Evolutionary conservation across 257 asterid genomes (phyloP).

Genomic region (Rhazya stricta): DNA sequence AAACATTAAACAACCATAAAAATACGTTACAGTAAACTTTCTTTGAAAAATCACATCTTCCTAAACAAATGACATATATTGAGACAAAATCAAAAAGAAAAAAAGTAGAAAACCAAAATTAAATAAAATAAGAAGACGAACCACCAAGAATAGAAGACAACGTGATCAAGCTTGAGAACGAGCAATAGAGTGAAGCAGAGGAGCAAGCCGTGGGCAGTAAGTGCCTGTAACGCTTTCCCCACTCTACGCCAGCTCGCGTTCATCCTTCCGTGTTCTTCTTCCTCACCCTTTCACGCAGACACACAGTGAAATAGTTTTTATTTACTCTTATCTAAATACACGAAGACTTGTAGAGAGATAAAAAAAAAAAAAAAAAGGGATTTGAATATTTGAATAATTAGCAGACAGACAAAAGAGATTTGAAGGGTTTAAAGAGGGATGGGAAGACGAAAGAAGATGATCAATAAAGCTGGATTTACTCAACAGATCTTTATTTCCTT

Average conservation of each 20-base stretch:
- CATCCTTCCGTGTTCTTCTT: constrained; percentile 38
- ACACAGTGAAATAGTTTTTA: background rate
- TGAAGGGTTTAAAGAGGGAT: background rate
- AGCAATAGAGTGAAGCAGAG: constrained; percentile 66
- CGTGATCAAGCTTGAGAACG: constrained; percentile 80
- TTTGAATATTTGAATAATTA: background rate
- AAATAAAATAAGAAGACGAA: constrained; percentile 25
- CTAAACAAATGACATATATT: background rate
- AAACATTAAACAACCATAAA: background rate
- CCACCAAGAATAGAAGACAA: constrained; percentile 80
- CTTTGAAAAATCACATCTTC: background rate
- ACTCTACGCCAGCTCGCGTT: constrained; percentile 97
- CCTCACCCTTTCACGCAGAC: background rate
- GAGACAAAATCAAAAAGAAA: background rate
- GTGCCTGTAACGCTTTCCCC: constrained; percentile 74
- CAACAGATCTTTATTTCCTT: too few species aligned
- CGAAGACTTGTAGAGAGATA: background rate
- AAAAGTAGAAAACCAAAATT: background rate
- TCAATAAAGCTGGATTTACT: too few species aligned
- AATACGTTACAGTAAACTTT: background rate
- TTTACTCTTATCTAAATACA: background rate
- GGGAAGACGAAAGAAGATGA: background rate
- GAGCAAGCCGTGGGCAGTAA: constrained; percentile 69
- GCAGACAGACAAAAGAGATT: too few species aligned
- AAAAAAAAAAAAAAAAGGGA: background rate